Base-by-base conservation (phyloP, 2,329 filamentous ascomycete genomes). In the Ascocoryne sarcoides region DNA sequence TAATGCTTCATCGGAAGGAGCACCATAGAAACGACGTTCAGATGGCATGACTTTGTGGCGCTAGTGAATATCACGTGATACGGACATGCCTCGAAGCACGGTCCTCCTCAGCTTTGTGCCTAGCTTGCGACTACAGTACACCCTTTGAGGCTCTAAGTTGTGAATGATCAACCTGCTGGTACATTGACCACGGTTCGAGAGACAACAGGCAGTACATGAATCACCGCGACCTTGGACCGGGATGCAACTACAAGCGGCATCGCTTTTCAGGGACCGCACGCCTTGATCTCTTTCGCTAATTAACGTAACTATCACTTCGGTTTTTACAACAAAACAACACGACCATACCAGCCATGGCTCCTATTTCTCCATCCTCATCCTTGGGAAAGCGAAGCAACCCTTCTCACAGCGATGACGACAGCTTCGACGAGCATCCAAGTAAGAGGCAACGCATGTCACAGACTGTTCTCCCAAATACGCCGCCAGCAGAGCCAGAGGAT, bases 401-500 rank as follows among this genome's bases (percentile, higher is more conserved):
- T 31, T 49, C 45, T 10, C 37, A 47, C n/a, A 51, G 50, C 43
- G 51, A 55, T 39, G 50, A 56, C 32, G 51, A 49, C 33, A 46
- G 28, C 33, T 29, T 33, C 33, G 47, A 53, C 8, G 55, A 54
- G 36, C 51, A 46, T 17, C 7, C 30, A 9, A 47, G 38, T 31
- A 59, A 59, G 47, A 56, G 44, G 33, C 43, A 33, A 45, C 41
- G 51, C 34, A 32, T 52, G 20, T 14, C n/a, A n/a, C 49, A 50
- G 21, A 40, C 40, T 4, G 37, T 20, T 10, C 40, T 56, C 14
- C 52, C 51, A 16, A 39, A 48, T 19, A 54, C 47, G 1, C 51
- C 54, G 17, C 49, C 53, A n/a, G 51, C 52, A 15, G 54, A 57
- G 15, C 49, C 53, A n/a, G 51, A 51, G 14, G 54, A 57, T n/a